Base-by-base conservation (phyloP, 768 basidiomycete genomes). In the Tricholoma bakamatsutake region DNA sequence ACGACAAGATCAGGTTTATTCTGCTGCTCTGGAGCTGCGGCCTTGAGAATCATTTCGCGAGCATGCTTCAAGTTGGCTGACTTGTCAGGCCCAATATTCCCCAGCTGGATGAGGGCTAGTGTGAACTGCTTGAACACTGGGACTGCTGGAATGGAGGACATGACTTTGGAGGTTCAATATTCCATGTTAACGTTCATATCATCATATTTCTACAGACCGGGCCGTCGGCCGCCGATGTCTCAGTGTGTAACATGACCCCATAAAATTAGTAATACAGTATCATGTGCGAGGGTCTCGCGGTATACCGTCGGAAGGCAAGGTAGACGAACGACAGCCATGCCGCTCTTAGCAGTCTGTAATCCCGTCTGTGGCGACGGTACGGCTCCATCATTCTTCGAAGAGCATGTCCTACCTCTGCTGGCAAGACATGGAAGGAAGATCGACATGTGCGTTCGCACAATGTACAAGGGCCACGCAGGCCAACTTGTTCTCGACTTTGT, bases 81-180 rank as follows among this genome's bases (percentile, higher is more conserved):
- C 72, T 98, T 98, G 72, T 85, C 80, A 0, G 79, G 61, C 17
- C 84, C 79, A 34, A 90, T 73, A 52, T 74, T 74, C n/a, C 92
- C 92, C 4, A 99, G 81, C 69, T 99, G 97, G 55, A 98, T 82
- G 46, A 98, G 78, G 0, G 95, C 93, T 52, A 99, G 79, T 17
- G 79, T 87, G 72, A 98, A 98, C 2, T 84, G 78, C 62, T 82
- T 85, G 68, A 90, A 77, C 2, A 71, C 55, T 0, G 64, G 63
- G 37, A 50, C 46, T 18, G 52, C 57, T 45, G 53, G 13, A 50
- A 57, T 50, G 33, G 49, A 34, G 15, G 49, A 51, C 54, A 56
- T 56, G 33, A 54, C n/a, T 17, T 1, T 24, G 21, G 21, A 24
- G 21, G 21, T 24, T 37, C 12, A 37, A 15, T 13, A 13, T n/a